These are phyloP conservation scores for Skeletonema costatum DNA, from an alignment of 108 stramenopile genomes.

Conservation along the genomic window DNA sequence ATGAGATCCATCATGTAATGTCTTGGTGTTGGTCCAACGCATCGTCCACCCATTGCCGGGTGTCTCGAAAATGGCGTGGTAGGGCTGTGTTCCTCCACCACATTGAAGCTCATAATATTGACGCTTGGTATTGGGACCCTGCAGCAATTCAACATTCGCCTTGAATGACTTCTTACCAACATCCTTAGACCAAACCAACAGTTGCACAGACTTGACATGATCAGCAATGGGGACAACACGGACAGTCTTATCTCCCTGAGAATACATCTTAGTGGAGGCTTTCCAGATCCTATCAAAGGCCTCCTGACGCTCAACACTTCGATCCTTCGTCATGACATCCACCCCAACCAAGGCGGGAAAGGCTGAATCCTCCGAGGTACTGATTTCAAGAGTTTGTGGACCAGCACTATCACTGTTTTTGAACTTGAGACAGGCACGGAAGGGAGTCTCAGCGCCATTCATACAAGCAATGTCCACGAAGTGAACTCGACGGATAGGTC, in stretches of 20 bases:
- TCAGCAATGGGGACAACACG: conserved; percentile 67
- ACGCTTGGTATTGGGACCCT: conserved; percentile 59
- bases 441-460: conserved; percentile 63
- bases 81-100: conserved; percentile 67
- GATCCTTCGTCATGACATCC: conserved; percentile 57
- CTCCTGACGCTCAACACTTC: conserved; percentile 54
- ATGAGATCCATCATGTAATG: conserved; percentile 57
- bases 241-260: conserved; percentile 60
- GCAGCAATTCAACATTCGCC: conserved; percentile 59
- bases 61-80: conserved; percentile 62
- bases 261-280: conserved; percentile 26
- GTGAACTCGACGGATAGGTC: conserved; percentile 69
- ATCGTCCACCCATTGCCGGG: conserved; percentile 62
- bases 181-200: conserved; percentile 62
- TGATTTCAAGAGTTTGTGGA: conserved; percentile 57
- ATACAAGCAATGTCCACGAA: conserved; percentile 59
- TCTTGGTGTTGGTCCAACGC: conserved; percentile 60
- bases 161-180: conserved; percentile 75
- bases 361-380: conserved; percentile 52
- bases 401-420: conserved; percentile 58
- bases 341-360: conserved; percentile 69
- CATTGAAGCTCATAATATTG: conserved; percentile 62
- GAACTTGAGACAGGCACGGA: conserved; percentile 70
- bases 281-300: conserved; percentile 64
- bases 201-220: conserved; percentile 63